These are phyloP conservation scores for Dysphania ambrosioides DNA, from an alignment of 148 eudicot species.

Conservation along the genomic window DNA sequence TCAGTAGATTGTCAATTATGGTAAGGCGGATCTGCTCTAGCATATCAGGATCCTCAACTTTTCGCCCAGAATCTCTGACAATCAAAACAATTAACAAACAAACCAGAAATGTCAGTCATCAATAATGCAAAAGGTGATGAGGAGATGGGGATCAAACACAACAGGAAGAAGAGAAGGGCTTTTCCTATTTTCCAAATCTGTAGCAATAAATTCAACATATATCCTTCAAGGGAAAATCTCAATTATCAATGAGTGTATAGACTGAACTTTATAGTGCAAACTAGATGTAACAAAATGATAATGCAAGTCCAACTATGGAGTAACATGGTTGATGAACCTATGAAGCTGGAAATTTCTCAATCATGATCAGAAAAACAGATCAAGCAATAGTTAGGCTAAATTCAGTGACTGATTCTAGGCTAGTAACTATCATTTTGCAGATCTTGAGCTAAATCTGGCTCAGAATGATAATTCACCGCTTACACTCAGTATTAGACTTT, in stretches of 20 bases:
- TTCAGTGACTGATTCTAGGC: neutral
- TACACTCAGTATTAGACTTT: neutral
- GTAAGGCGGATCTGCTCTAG: slow-evolving; percentile 86
- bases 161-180: too few species aligned
- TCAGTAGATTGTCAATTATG: slow-evolving; percentile 78
- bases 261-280: neutral
- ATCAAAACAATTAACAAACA: slow-evolving; percentile 7
- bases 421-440: neutral
- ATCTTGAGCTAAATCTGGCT: neutral
- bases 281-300: neutral
- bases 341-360: neutral
- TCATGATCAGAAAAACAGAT: neutral
- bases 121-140: neutral
- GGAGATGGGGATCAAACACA: too few species aligned
- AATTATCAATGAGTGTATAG: neutral
- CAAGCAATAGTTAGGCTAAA: neutral
- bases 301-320: neutral
- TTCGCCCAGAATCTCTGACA: slow-evolving; percentile 65
- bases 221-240: neutral
- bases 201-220: neutral
- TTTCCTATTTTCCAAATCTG: neutral
- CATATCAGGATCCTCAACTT: slow-evolving; percentile 96
- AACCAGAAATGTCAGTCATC: neutral
- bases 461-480: neutral
- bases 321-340: neutral